Conservation (phyloP, 2,329 filamentous ascomycete genomes). For the Coccinonectria pachysandricola region DNA sequence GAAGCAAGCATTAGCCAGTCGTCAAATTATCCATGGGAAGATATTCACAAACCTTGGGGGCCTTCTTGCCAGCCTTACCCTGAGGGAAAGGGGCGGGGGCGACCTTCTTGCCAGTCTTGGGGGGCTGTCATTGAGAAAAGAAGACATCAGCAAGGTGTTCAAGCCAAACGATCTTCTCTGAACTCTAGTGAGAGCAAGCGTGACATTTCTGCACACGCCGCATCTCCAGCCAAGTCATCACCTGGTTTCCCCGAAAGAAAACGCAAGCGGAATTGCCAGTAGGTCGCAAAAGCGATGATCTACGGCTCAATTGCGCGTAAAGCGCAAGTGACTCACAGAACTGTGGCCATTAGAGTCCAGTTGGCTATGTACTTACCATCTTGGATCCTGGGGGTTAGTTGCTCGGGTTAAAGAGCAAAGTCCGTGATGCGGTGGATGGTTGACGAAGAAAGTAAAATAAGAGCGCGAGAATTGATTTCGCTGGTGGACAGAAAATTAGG, state of each 20-base stretch:
- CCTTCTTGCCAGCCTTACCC: constrained; percentile 93
- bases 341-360: constrained; percentile 30
- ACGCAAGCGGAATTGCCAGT: constrained; percentile 26
- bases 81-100: constrained; percentile 94
- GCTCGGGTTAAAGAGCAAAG: constrained; percentile 26
- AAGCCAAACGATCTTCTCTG: constrained; percentile 70
- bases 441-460: constrained; percentile 18
- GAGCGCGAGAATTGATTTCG: constrained; percentile 15
- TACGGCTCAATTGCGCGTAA: constrained; percentile 24
- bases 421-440: constrained; percentile 22
- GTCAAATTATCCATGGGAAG: no score
- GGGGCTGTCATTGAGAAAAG: constrained; percentile 99
- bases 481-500: constrained; percentile 28
- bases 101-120: constrained; percentile 96
- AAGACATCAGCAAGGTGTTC: constrained; percentile 90
- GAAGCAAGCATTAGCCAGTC: no score
- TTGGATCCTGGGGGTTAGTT: constrained; percentile 28
- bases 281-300: constrained; percentile 22
- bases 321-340: constrained; percentile 26
- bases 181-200: constrained; percentile 76
- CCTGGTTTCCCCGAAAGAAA: constrained; percentile 23
- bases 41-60: constrained; percentile 89
- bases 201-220: constrained; percentile 43
- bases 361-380: constrained; percentile 30
- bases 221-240: constrained; percentile 60